A percentile compares a stretch with the other conserved stretches of the same genome.
These are phyloP conservation scores for Termitomyces sp. DNA, from an alignment of 768 basidiomycete genomes.

Conservation along the genomic window DNA sequence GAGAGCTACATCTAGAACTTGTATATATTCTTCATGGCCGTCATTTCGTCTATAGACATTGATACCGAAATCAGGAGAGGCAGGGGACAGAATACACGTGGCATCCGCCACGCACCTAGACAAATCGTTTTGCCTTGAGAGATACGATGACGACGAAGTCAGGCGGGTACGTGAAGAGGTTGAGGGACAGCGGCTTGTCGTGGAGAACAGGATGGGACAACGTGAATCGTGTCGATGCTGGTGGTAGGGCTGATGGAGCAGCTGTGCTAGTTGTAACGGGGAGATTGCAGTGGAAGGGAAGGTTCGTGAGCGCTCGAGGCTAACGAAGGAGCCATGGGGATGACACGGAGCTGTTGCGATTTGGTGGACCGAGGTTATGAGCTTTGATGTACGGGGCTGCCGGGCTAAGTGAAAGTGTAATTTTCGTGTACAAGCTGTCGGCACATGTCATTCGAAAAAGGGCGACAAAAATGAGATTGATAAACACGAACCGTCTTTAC, in stretches of 20 bases:
- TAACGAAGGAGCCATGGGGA: constrained; percentile 51
- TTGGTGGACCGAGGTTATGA: constrained; percentile 24
- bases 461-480: constrained; percentile 86
- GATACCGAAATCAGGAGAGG: constrained; percentile 22
- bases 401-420: constrained; percentile 2
- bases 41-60: no score
- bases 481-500: constrained; percentile 81
- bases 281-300: constrained; percentile 44
- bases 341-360: constrained; percentile 46
- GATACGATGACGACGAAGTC: constrained; percentile 92
- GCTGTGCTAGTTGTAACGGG: constrained; percentile 39
- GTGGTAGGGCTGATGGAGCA: constrained; percentile 22
- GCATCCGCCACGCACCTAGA: constrained; percentile 73
- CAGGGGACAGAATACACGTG: constrained; percentile 46
- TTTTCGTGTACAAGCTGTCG: constrained; percentile 76
- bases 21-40: no score
- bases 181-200: constrained; percentile 45
- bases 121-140: constrained; percentile 93
- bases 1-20: constrained; percentile 56
- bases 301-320: constrained; percentile 39
- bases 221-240: constrained; percentile 14
- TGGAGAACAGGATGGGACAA: constrained; percentile 4
- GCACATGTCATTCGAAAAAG: constrained; percentile 76
- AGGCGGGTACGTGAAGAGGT: constrained; percentile 58
- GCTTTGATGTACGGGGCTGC: neutral